A percentile compares a stretch with the other conserved stretches of the same genome.
These are phyloP conservation scores for Rhinocladiella mackenziei DNA, from an alignment of 2,329 filamentous ascomycete genomes.

Conservation along the genomic window DNA sequence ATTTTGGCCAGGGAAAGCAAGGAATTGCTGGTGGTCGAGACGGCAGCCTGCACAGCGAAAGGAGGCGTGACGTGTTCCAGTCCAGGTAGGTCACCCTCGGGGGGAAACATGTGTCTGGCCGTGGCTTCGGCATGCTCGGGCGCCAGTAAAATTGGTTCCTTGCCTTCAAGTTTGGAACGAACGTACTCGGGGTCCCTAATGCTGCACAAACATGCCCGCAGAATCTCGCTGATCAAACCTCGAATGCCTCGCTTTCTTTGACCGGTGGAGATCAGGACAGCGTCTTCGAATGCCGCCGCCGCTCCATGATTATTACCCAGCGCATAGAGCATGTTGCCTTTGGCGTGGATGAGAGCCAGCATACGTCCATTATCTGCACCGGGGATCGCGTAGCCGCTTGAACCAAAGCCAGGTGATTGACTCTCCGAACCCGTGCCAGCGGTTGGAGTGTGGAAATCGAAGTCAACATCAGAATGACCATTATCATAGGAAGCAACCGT, in stretches of 20 bases:
- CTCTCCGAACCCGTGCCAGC: constrained; percentile 5
- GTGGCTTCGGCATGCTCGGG: constrained; percentile 81
- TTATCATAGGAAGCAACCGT: constrained; percentile 52
- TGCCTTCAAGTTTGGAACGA: constrained; percentile 35
- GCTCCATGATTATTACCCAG: constrained; percentile 76
- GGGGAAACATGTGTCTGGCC: constrained; percentile 74
- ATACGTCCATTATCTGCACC: constrained; percentile 88
- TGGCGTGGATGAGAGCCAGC: constrained; percentile 89
- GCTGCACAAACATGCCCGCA: constrained; percentile 50
- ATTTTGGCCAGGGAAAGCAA: constrained; percentile 94
- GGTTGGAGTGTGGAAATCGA: constrained; percentile 29
- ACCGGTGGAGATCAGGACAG: constrained; percentile 81
- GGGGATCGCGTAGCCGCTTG: constrained; percentile 79
- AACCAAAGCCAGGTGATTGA: constrained; percentile 58
- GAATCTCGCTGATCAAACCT: constrained; percentile 73
- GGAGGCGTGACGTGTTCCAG: constrained; percentile 68
- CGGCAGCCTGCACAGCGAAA: constrained; percentile 69
- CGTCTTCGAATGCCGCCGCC: constrained; percentile 88
- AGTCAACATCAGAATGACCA: constrained; percentile 55
- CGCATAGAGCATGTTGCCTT: constrained; percentile 96
- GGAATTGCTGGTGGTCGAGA: constrained; percentile 93
- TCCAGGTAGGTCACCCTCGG: constrained; percentile 73
- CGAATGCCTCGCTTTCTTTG: constrained; percentile 66
- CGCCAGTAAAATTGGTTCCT: constrained; percentile 69
- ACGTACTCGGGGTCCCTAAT: constrained; percentile 28